Percentiles rank a stretch among this genome's conserved stretches.
phyloP scores from a whole-genome alignment of 495 filamentous ascomycete genomes.

The Hyaloscypha finlandica region DNA sequence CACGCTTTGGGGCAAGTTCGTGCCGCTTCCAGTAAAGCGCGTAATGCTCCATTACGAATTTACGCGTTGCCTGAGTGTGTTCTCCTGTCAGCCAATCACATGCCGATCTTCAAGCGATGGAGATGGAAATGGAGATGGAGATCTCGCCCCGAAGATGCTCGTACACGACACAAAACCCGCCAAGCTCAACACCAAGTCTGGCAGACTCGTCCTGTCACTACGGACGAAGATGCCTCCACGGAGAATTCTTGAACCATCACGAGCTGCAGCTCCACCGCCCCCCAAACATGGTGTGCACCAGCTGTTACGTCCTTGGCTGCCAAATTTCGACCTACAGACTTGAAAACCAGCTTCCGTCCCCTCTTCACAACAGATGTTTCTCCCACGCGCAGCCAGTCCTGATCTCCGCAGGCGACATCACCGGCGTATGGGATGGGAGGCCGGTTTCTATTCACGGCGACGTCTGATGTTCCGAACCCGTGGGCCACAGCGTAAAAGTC shows the following conservation, averaged over 20 bases:
- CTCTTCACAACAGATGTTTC: neutral
- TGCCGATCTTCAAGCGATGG: neutral
- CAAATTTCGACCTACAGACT: neutral
- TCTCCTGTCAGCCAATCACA: neutral
- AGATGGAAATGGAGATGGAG: no score
- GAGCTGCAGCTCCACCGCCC: neutral
- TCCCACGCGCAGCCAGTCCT: neutral
- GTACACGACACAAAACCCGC: no score
- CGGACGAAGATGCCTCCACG: neutral
- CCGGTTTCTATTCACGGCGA: slow-evolving; percentile 27
- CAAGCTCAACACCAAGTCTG: no score
- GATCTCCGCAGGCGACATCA: neutral
- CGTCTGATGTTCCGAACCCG: slow-evolving; percentile 21
- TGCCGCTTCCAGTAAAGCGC: neutral
- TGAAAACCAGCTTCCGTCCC: neutral
- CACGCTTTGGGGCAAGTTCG: neutral
- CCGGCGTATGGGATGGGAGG: slow-evolving; percentile 21
- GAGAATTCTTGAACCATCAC: neutral
- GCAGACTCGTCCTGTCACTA: no score
- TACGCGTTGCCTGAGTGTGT: neutral
- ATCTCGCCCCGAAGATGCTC: no score
- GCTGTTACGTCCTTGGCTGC: neutral
- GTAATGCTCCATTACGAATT: neutral
- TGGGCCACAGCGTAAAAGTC: neutral
- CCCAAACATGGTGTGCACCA: neutral